Percentiles rank a stretch among this genome's conserved stretches.
These are phyloP conservation scores for Yarrowia divulgata DNA, from an alignment of 805 yeast genomes.

Conservation along the genomic window DNA sequence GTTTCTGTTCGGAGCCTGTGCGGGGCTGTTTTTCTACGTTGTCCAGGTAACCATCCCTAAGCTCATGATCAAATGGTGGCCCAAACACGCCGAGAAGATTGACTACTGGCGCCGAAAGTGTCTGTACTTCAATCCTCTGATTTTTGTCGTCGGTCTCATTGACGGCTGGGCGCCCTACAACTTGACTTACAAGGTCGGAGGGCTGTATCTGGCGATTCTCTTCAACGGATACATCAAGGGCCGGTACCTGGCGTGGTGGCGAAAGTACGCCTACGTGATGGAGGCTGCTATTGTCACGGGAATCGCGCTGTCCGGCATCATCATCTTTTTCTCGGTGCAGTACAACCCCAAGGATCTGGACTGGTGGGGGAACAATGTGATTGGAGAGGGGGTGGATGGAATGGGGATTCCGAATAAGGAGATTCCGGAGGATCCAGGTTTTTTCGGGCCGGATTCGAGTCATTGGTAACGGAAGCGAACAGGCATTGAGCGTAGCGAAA, in stretches of 20 bases:
- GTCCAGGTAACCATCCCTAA: conserved; percentile 42
- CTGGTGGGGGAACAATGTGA: conserved; percentile 11
- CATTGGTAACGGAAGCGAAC: not conserved
- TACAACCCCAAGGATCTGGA: conserved; percentile 6
- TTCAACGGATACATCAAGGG: conserved; percentile 18
- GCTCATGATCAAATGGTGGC: not conserved
- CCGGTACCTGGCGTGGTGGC: conserved; percentile 7
- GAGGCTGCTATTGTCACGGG: conserved; percentile 7
- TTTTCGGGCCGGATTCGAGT: not conserved
- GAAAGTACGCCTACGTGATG: conserved; percentile 20
- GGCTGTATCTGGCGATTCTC: conserved; percentile 1
- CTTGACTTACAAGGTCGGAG: conserved; percentile 9
- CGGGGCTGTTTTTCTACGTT: conserved; percentile 40
- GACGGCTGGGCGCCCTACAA: conserved; percentile 39
- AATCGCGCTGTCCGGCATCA: conserved; percentile 1
- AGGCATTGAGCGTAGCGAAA: too few species aligned
- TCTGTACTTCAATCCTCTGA: conserved; percentile 17
- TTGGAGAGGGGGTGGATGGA: conserved; percentile 11
- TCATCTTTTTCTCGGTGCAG: conserved; percentile 19
- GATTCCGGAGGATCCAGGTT: conserved; percentile 3
- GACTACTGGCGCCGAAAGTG: conserved; percentile 10
- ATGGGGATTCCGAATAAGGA: not conserved
- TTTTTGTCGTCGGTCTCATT: conserved; percentile 5
- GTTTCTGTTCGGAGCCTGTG: conserved; percentile 42
- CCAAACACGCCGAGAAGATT: not conserved